phyloP scores from a whole-genome alignment of 176 grass and related monocot genomes.

The Oropetium thomaeum region DNA sequence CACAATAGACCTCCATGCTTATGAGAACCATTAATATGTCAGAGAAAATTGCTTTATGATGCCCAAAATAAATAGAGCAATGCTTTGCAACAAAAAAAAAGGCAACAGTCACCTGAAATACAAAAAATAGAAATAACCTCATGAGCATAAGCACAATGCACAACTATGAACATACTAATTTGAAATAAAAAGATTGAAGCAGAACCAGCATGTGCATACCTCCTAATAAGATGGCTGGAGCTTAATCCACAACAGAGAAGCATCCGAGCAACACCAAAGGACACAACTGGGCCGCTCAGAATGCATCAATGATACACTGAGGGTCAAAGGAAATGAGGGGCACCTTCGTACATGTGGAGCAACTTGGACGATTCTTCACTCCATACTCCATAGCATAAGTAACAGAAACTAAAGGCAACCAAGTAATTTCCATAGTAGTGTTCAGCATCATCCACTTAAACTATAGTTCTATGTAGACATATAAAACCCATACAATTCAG shows the following conservation, averaged over 20 bases:
- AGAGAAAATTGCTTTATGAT: conserved; percentile 17
- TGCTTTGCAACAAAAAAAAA: background rate
- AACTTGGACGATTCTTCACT: conserved; percentile 30
- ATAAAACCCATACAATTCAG: conserved; percentile 50
- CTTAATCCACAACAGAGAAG: conserved; percentile 2
- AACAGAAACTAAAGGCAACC: conserved; percentile 51
- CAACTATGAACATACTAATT: background rate
- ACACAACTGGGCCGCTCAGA: background rate
- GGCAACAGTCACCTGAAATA: conserved; percentile 41
- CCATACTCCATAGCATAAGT: background rate
- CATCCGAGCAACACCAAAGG: background rate
- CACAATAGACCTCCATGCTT: background rate
- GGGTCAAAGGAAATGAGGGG: background rate
- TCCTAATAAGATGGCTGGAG: conserved; percentile 38
- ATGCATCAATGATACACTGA: background rate
- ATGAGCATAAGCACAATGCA: background rate
- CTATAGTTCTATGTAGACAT: conserved; percentile 55
- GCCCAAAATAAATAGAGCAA: conserved; percentile 17
- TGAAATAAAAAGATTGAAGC: background rate
- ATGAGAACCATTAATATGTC: background rate
- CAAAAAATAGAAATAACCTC: background rate
- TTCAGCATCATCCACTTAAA: conserved; percentile 48
- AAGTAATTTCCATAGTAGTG: conserved; percentile 46
- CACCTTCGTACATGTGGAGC: conserved; percentile 38
- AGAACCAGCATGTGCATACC: conserved; percentile 35